Percentiles rank a stretch among this genome's conserved stretches.
These are phyloP conservation scores for Chaetomiaceae sp. DNA, from an alignment of 2,329 filamentous ascomycete species.

Conservation along the genomic window DNA sequence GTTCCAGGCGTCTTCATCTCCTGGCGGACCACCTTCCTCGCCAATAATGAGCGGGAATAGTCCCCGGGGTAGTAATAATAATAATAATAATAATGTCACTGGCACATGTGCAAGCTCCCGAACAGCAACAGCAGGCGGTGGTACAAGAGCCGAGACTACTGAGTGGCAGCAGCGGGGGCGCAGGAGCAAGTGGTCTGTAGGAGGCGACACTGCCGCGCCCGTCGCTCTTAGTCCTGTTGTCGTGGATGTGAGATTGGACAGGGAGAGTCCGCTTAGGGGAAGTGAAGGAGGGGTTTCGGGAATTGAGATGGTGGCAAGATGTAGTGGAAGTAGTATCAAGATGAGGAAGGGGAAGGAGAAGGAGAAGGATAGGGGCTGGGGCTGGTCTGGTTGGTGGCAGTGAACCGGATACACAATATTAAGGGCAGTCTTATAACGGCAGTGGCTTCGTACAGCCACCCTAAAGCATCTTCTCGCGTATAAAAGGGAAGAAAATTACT, in stretches of 20 bases:
- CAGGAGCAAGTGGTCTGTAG: neutral
- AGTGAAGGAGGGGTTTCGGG: neutral
- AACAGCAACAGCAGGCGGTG: no score
- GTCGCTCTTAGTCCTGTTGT: neutral
- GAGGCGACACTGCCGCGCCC: neutral
- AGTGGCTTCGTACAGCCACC: no score
- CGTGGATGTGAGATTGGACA: neutral
- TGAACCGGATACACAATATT: neutral
- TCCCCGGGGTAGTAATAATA: no score
- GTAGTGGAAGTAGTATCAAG: neutral
- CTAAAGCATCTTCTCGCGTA: no score
- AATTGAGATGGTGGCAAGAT: neutral
- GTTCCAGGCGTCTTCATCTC: neutral
- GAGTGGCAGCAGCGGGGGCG: neutral
- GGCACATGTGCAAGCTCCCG: no score
- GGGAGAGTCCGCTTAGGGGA: no score
- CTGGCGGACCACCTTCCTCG: neutral
- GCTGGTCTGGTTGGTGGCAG: slow-evolving; percentile 23
- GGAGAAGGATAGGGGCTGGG: slow-evolving; percentile 15
- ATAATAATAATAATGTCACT: no score
- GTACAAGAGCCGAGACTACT: no score
- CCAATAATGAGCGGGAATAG: no score
- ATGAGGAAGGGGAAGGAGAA: slow-evolving; percentile 14
- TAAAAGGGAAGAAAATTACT: no score
- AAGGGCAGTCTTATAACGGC: neutral